A percentile compares a stretch with the other conserved stretches of the same genome.
Conservation (phyloP, 257 asterid species). For the Cordia subcordata region DNA sequence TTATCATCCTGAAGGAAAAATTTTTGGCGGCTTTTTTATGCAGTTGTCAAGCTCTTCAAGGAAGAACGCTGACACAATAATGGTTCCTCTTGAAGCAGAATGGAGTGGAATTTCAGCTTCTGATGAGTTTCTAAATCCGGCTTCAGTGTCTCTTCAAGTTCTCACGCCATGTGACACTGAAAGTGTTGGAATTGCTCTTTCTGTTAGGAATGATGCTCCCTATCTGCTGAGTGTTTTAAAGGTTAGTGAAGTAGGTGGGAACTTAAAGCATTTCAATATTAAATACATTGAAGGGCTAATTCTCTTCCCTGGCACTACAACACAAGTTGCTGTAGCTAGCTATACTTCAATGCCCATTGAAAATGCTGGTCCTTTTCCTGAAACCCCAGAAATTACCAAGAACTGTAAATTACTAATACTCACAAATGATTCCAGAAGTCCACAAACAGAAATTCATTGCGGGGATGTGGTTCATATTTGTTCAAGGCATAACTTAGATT, state of each 20-base stretch:
- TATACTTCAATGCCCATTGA: conserved; percentile 22
- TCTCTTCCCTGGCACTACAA: conserved; percentile 55
- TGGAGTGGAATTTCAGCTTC: conserved; percentile 27
- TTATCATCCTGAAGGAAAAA: conserved; percentile 43
- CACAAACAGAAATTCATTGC: conserved; percentile 57
- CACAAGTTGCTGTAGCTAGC: conserved; percentile 59
- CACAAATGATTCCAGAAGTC: conserved; percentile 56
- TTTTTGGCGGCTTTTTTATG: conserved; percentile 57
- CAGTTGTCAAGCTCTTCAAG: conserved; percentile 53
- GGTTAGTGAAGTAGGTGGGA: conserved; percentile 41
- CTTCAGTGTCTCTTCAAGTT: conserved; percentile 42
- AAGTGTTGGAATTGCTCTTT: conserved; percentile 32
- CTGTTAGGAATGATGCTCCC: conserved; percentile 49
- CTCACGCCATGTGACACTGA: conserved; percentile 36
- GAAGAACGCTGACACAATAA: conserved; percentile 41
- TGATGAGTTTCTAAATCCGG: conserved; percentile 18
- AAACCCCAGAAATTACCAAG: conserved; percentile 21
- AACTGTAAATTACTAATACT: conserved; percentile 47
- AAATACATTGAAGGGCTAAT: conserved; percentile 60
- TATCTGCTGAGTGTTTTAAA: conserved; percentile 40
- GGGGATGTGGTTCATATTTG: conserved; percentile 39
- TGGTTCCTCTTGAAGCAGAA: conserved; percentile 79
- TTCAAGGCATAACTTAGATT: conserved; percentile 28
- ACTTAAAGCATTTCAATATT: conserved; percentile 32
- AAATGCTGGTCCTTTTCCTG: conserved; percentile 13